Evolutionary conservation across 257 asterid genomes (phyloP).

Genomic region (Salvia rosmarinus): DNA sequence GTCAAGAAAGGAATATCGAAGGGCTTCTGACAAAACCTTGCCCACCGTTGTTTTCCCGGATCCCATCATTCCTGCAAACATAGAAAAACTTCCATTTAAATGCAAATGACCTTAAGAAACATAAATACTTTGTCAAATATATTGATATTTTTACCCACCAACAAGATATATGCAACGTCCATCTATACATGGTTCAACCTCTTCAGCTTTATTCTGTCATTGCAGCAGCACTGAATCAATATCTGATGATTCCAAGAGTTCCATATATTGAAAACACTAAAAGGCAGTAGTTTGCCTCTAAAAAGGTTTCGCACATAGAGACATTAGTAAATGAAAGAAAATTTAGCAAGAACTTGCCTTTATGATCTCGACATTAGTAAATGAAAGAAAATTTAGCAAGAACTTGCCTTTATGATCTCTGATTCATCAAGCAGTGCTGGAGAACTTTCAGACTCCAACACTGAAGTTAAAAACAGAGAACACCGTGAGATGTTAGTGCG

Average conservation of each 20-base stretch:
- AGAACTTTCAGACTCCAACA: constrained; percentile 53
- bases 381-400: constrained; percentile 2
- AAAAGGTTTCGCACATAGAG: not conserved
- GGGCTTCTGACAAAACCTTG: constrained; percentile 73
- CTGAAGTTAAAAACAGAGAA: constrained; percentile 48
- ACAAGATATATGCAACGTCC: constrained; percentile 86
- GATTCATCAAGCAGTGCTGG: constrained; percentile 54
- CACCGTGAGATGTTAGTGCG: constrained; percentile 15
- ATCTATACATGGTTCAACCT: constrained; percentile 60
- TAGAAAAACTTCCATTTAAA: constrained; percentile 6
- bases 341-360: constrained; percentile 48
- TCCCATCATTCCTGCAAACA: constrained; percentile 92
- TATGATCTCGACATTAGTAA: too few relatives aligned
- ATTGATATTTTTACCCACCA: constrained; percentile 56
- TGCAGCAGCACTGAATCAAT: constrained; percentile 33
- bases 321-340: not conserved
- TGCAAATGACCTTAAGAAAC: not conserved
- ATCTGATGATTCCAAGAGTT: constrained; percentile 30
- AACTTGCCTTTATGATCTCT: constrained; percentile 55
- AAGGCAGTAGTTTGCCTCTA: not conserved
- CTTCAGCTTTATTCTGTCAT: constrained; percentile 73
- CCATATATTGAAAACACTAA: constrained; percentile 16
- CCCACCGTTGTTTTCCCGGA: constrained; percentile 98
- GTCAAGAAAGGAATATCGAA: constrained; percentile 82
- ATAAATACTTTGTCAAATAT: constrained; percentile 2